A percentile compares a stretch with the other conserved stretches of the same genome.
phyloP scores from a whole-genome alignment of 78 protist species.

The Guillardia theta region DNA sequence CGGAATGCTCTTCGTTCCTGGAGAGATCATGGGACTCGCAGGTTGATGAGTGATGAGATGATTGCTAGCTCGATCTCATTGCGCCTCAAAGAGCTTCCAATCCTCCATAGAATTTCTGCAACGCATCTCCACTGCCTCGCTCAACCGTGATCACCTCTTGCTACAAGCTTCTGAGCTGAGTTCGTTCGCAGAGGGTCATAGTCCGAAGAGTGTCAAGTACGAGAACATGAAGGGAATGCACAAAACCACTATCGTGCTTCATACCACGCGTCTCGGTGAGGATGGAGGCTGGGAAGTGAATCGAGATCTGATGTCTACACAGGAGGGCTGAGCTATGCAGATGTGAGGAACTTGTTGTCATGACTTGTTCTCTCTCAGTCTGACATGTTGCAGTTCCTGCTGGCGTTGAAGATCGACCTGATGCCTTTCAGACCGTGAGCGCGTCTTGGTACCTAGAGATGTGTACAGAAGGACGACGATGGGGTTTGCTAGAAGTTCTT shows the following conservation, averaged over 20 bases:
- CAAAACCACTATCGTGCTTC: not conserved
- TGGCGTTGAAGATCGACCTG: not conserved
- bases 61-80: no score
- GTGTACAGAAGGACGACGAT: no score
- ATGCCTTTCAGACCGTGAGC: no score
- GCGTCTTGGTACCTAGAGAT: no score
- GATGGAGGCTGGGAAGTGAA: not conserved
- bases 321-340: not conserved
- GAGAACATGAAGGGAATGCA: not conserved
- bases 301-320: not conserved
- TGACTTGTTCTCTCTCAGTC: not conserved
- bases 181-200: not conserved
- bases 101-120: not conserved
- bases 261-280: not conserved
- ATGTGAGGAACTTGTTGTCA: not conserved
- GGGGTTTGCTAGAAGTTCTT: no score
- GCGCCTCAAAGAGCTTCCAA: not conserved
- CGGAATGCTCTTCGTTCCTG: not conserved
- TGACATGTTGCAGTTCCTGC: not conserved
- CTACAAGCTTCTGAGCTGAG: not conserved
- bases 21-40: not conserved
- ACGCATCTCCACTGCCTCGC: not conserved
- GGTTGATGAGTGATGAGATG: not conserved
- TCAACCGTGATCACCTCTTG: not conserved
- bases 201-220: not conserved